Evolutionary conservation across 2,329 filamentous ascomycete species (phyloP).

Genomic region (Fusarium sublunatum): DNA sequence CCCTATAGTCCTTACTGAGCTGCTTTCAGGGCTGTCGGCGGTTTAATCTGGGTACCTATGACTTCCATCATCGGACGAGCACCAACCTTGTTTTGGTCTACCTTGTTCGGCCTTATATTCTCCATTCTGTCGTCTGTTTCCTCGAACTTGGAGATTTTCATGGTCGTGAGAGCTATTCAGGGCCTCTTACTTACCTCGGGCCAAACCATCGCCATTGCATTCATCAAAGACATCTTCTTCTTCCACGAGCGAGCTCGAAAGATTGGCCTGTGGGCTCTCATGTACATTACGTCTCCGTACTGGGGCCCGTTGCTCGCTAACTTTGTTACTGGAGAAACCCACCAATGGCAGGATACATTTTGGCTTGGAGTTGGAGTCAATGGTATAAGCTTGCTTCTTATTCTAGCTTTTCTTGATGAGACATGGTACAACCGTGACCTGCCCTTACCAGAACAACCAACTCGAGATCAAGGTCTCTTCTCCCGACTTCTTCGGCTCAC

Average conservation of each 20-base stretch:
- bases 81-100: constrained; percentile 36
- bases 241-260: constrained; percentile 66
- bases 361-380: constrained; percentile 60
- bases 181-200: constrained; percentile 60
- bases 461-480: constrained; percentile 43
- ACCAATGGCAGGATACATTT: constrained; percentile 60
- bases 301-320: constrained; percentile 58
- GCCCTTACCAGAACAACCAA: constrained; percentile 50
- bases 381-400: constrained; percentile 52
- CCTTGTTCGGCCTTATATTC: constrained; percentile 31
- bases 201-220: constrained; percentile 61
- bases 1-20: not conserved
- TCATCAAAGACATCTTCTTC: constrained; percentile 69
- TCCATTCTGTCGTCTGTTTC: constrained; percentile 22
- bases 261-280: constrained; percentile 60
- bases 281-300: constrained; percentile 57
- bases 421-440: constrained; percentile 62
- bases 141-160: constrained; percentile 21
- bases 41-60: constrained; percentile 35
- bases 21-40: constrained; percentile 24
- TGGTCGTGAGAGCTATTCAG: constrained; percentile 21
- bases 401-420: constrained; percentile 58
- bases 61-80: constrained; percentile 37
- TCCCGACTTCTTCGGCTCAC: constrained; percentile 42
- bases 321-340: constrained; percentile 59